These are phyloP conservation scores for Penicillium waksmanii DNA, from an alignment of 495 filamentous ascomycete genomes.

Conservation along the genomic window DNA sequence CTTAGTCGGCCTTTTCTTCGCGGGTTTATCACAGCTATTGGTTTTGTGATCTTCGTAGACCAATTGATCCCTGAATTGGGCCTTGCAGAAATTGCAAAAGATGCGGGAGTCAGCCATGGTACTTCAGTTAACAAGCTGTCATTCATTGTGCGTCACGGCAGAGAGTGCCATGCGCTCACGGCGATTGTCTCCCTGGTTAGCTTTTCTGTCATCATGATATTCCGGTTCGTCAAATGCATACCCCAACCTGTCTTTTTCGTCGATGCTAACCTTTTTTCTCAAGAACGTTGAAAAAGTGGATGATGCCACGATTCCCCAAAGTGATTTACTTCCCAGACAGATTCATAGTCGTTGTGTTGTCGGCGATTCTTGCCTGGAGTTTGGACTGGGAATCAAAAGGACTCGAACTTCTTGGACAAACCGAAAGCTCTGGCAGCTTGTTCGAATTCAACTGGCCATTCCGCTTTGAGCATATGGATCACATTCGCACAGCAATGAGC, in stretches of 20 bases:
- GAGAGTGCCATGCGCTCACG: conserved; percentile 72
- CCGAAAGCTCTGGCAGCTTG: conserved; percentile 59
- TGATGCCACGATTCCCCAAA: conserved; percentile 78
- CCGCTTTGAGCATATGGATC: conserved; percentile 68
- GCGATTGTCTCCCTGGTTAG: conserved; percentile 73
- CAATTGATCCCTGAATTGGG: conserved; percentile 92
- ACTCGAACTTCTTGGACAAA: conserved; percentile 79
- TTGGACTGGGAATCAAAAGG: conserved; percentile 81
- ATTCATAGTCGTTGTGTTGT: conserved; percentile 86
- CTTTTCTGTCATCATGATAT: conserved; percentile 88
- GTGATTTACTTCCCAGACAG: conserved; percentile 93
- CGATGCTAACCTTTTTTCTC: conserved; percentile 8
- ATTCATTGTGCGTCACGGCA: conserved; percentile 72
- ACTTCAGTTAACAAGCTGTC: conserved; percentile 82
- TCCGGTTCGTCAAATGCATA: conserved; percentile 55
- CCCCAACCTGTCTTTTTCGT: not conserved
- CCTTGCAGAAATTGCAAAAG: conserved; percentile 62
- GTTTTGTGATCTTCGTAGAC: conserved; percentile 93
- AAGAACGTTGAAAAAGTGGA: conserved; percentile 76
- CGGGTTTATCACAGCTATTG: conserved; percentile 96
- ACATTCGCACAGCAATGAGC: conserved; percentile 84
- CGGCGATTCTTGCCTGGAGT: conserved; percentile 77
- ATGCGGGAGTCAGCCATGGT: conserved; percentile 68
- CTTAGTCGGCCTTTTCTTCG: conserved; percentile 88
- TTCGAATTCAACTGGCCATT: conserved; percentile 91